Percentiles rank a stretch among this genome's conserved stretches.
Evolutionary conservation across 1,284 basidiomycete genomes (phyloP).

Genomic region (Tremellales sp.): DNA sequence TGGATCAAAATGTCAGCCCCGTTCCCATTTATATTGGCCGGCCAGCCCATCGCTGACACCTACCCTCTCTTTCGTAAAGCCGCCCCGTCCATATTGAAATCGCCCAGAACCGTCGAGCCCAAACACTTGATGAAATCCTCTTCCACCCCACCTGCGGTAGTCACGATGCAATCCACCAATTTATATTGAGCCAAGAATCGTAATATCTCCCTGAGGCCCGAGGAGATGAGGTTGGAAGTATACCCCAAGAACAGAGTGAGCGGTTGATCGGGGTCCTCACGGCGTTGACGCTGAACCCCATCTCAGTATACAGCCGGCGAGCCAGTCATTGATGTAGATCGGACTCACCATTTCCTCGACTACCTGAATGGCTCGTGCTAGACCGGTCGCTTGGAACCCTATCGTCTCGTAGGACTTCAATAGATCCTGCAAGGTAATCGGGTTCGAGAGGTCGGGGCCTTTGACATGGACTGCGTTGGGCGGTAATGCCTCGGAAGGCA

Average conservation of each 20-base stretch:
- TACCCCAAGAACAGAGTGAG: conserved; percentile 89
- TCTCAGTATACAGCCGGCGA: neutral
- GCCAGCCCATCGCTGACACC: conserved; percentile 10
- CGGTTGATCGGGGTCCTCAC: conserved; percentile 39
- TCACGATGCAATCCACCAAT: conserved; percentile 85
- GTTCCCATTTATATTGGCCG: neutral
- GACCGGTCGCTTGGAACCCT: conserved; percentile 91
- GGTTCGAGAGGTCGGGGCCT: conserved; percentile 81
- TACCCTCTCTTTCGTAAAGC: conserved; percentile 73
- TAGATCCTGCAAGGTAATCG: conserved; percentile 65
- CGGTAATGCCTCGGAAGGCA: conserved; percentile 73
- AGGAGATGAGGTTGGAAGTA: conserved; percentile 98
- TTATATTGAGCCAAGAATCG: conserved; percentile 90
- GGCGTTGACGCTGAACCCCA: conserved; percentile 31
- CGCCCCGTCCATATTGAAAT: conserved; percentile 88
- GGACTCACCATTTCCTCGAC: conserved; percentile 49
- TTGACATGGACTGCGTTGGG: conserved; percentile 66
- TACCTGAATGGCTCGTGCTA: conserved; percentile 70
- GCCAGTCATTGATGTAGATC: neutral
- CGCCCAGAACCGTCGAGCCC: conserved; percentile 89
- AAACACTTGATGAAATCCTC: conserved; percentile 99
- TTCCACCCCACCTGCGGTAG: conserved; percentile 96
- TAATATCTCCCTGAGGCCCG: conserved; percentile 90
- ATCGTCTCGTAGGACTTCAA: conserved; percentile 79
- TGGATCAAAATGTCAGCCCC: conserved; percentile 6